Evolutionary conservation across 345 rosid species (phyloP), one percentile per base, ranked within the genome.

Genomic region (Acer negundo): DNA sequence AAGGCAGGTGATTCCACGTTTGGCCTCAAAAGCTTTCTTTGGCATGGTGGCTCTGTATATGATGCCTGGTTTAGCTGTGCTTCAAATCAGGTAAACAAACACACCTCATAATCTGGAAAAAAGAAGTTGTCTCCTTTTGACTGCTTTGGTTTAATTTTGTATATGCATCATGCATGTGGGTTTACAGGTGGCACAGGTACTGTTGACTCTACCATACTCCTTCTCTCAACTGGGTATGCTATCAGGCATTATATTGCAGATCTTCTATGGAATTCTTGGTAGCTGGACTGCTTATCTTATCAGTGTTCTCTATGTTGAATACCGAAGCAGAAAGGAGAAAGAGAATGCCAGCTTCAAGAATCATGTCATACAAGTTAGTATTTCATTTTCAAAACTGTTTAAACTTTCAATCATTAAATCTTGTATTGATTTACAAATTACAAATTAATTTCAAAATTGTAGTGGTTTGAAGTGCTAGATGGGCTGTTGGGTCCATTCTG

Each of bases 21-120:
- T 77, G 82, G 83, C 74, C 69, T 90, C 69, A 93, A 87, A 73
- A 89, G 82, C 80, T 1, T 91, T 74, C 86, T 93, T 40, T 93
- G 97, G 96, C 88, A 93, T 79, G 97, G 96, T 51, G 97, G 97
- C 10, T 93, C 95, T 76, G 95, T 85, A 0, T 93, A 89, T 82
- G 97, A 93, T 87, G 97, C 95, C 55, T 93, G 97, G 97, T 93
- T 93, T 78, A 93, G 97, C 72, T 92, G 95, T 79, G 91, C 97
- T 44, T 93, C 93, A 11, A 91, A 93, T 82, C 95, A 93, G 90
- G 94, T 89, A 77, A 40, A 1, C 3, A 31, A 31, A 31, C 9
- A 22, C n/a, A 44, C 7, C 23, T 19, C 19, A 19, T 19, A 22
- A 59, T 59, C 23, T 59, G 24, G 38, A 31, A 31, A 31, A 28